Conservation (phyloP, 495 filamentous ascomycete species). For the Sporormia fimetaria region DNA sequence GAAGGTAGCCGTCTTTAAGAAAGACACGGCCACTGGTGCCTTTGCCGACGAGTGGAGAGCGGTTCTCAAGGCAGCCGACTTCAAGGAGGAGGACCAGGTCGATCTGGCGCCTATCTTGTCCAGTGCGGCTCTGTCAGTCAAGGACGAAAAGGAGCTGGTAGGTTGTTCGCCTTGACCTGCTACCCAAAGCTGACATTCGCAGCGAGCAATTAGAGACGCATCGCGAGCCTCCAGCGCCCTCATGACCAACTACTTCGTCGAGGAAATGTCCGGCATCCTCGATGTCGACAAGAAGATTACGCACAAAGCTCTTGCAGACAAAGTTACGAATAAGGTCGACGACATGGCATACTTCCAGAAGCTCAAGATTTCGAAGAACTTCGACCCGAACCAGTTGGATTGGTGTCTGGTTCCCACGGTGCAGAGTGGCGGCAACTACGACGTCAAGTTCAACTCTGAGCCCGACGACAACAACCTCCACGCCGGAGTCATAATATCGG, state of each 20-base stretch:
- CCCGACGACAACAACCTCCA: conserved; percentile 79
- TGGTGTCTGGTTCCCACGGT: conserved; percentile 87
- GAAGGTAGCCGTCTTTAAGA: conserved; percentile 76
- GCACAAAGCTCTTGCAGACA: conserved; percentile 68
- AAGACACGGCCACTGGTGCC: conserved; percentile 72
- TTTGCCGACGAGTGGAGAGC: conserved; percentile 96
- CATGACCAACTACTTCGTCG: conserved; percentile 88
- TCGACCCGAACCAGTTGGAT: conserved; percentile 85
- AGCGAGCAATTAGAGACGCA: conserved; percentile 83
- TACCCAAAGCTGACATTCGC: conserved; percentile 4
- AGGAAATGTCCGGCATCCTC: conserved; percentile 91
- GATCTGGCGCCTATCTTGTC: conserved; percentile 79
- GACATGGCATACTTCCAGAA: conserved; percentile 85
- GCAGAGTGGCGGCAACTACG: conserved; percentile 91
- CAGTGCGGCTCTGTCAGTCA: conserved; percentile 73
- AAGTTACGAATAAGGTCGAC: conserved; percentile 81
- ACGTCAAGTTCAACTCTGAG: conserved; percentile 63
- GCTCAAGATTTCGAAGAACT: conserved; percentile 72
- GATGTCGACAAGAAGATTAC: conserved; percentile 95
- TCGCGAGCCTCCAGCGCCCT: conserved; percentile 85
- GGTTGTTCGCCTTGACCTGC: conserved; percentile 15
- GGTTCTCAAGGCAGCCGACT: conserved; percentile 51
- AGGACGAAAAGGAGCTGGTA: conserved; percentile 86
- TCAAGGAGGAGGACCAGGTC: conserved; percentile 77
- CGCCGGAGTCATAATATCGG: conserved; percentile 80